phyloP scores from a whole-genome alignment of 2,329 filamentous ascomycete species.

The Pezicula rhizophila region DNA sequence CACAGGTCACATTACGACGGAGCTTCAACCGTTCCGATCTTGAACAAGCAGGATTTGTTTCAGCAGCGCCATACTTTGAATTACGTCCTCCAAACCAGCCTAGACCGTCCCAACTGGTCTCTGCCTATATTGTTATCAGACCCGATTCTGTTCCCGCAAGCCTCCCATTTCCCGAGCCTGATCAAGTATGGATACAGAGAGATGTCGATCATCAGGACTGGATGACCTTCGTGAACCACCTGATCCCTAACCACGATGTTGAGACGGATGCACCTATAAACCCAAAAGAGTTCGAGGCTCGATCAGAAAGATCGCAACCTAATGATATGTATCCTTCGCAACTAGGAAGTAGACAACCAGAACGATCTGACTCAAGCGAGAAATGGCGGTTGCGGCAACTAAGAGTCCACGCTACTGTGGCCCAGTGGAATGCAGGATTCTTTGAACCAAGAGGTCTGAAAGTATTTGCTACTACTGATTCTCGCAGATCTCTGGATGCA shows the following conservation, averaged over 20 bases:
- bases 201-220: conserved; percentile 47
- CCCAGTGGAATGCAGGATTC: conserved; percentile 52
- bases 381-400: conserved; percentile 20
- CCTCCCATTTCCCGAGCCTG: conserved; percentile 6
- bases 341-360: conserved; percentile 22
- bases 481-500: neutral
- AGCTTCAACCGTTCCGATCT: neutral
- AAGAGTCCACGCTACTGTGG: conserved; percentile 33
- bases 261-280: conserved; percentile 30
- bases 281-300: neutral
- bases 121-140: conserved; percentile 1
- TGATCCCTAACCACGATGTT: conserved; percentile 41
- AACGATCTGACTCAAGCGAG: conserved; percentile 21
- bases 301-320: neutral
- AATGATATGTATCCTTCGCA: neutral
- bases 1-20: too few relatives aligned
- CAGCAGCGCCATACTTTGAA: conserved; percentile 12
- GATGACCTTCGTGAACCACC: conserved; percentile 49
- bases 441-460: conserved; percentile 43
- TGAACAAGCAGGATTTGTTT: conserved; percentile 5
- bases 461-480: conserved; percentile 22
- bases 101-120: neutral
- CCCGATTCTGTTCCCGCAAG: neutral
- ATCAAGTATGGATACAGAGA: conserved; percentile 20
- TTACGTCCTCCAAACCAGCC: neutral